Conservation (phyloP, 169 alveolate genomes). For the Fabrea salina region DNA sequence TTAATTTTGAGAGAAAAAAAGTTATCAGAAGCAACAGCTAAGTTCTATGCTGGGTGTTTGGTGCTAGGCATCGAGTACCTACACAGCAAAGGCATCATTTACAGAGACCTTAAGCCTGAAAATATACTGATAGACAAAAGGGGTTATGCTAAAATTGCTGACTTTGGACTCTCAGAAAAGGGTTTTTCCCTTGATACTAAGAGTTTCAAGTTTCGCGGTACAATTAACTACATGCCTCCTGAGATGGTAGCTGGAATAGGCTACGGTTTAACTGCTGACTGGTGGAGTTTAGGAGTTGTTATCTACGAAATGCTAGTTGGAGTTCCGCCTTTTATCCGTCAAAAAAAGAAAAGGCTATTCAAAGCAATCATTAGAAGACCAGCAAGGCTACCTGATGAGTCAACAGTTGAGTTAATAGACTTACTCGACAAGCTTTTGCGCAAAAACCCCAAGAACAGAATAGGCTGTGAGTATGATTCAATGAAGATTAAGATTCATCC, state of each 20-base stretch:
- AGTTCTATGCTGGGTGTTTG: constrained; percentile 68
- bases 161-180: constrained; percentile 84
- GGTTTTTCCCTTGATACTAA: constrained; percentile 70
- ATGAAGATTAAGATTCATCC: constrained; percentile 74
- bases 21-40: constrained; percentile 79
- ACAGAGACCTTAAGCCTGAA: constrained; percentile 87
- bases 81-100: constrained; percentile 79
- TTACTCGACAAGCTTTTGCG: constrained; percentile 73
- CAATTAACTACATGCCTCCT: constrained; percentile 86
- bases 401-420: constrained; percentile 71
- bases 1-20: constrained; percentile 60
- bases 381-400: too few relatives aligned
- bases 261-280: constrained; percentile 85
- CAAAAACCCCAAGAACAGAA: constrained; percentile 78
- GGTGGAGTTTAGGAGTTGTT: constrained; percentile 84
- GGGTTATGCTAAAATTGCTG: constrained; percentile 83
- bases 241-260: constrained; percentile 84
- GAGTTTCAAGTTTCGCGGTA: constrained; percentile 81
- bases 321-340: constrained; percentile 71
- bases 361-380: too few relatives aligned
- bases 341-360: constrained; percentile 40
- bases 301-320: constrained; percentile 85
- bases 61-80: constrained; percentile 75
- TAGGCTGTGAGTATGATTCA: constrained; percentile 73
- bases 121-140: constrained; percentile 79